Evolutionary conservation across 805 yeast genomes (phyloP).

Genomic region (Kuraishia capsulata): DNA sequence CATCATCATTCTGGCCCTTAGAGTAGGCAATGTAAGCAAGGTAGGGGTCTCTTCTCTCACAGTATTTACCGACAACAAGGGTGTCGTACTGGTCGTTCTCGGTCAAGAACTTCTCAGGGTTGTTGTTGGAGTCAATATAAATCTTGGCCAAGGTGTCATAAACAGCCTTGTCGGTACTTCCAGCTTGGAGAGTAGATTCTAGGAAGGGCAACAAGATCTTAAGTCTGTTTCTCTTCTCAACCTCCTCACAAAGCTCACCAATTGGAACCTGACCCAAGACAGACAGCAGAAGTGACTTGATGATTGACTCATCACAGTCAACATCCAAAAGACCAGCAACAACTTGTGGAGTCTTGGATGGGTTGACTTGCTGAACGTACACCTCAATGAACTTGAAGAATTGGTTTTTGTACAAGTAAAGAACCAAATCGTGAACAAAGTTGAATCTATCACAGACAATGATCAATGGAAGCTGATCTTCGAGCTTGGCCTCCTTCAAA

Average conservation of each 20-base stretch:
- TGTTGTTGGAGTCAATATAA: constrained; percentile 94
- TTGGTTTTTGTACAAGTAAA: constrained; percentile 91
- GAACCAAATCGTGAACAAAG: constrained; percentile 87
- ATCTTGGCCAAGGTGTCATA: constrained; percentile 95
- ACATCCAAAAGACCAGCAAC: constrained; percentile 94
- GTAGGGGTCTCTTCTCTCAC: constrained; percentile 98
- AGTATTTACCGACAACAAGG: constrained; percentile 92
- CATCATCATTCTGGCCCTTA: constrained; percentile 87
- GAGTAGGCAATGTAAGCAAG: constrained; percentile 96
- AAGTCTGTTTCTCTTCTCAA: constrained; percentile 91
- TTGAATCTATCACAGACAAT: constrained; percentile 91
- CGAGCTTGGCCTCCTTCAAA: constrained; percentile 86
- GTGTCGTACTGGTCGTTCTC: constrained; percentile 89
- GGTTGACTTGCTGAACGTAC: constrained; percentile 95
- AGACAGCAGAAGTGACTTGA: constrained; percentile 69
- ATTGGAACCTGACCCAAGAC: constrained; percentile 95
- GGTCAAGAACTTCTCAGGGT: constrained; percentile 92
- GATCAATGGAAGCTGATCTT: constrained; percentile 93
- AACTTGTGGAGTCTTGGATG: constrained; percentile 92
- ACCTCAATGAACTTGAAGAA: constrained; percentile 96
- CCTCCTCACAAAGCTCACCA: constrained; percentile 82
- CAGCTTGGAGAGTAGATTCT: constrained; percentile 78
- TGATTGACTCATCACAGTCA: constrained; percentile 89
- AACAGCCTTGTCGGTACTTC: constrained; percentile 83
- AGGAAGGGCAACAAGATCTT: constrained; percentile 88